Percentiles rank a stretch among this genome's conserved stretches.
phyloP scores from a whole-genome alignment of 208 protist species.

The Acanthamoeba healyi region DNA sequence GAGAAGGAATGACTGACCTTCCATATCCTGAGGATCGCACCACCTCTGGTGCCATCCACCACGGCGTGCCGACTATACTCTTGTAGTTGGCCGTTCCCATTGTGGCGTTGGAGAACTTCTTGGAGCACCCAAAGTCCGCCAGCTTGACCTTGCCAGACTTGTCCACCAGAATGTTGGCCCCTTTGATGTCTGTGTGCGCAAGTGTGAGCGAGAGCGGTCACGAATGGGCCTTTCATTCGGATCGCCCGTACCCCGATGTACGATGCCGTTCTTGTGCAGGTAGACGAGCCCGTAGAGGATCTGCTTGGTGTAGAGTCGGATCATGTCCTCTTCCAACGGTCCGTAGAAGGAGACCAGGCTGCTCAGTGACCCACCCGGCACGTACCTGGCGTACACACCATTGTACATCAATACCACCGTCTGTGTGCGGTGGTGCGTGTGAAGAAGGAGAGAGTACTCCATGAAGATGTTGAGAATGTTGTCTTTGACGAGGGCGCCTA shows the following conservation, averaged over 20 bases:
- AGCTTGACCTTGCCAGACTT: conserved; percentile 83
- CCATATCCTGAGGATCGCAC: conserved; percentile 40
- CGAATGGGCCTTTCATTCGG: neutral
- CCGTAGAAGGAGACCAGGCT: conserved; percentile 67
- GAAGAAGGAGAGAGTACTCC: conserved; percentile 75
- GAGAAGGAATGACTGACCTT: neutral
- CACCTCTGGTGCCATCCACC: conserved; percentile 91
- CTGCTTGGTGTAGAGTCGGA: conserved; percentile 64
- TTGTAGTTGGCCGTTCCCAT: conserved; percentile 80
- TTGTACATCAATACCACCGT: neutral
- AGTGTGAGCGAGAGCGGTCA: neutral
- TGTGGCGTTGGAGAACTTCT: neutral
- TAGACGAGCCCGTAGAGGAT: conserved; percentile 70
- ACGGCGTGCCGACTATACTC: conserved; percentile 90
- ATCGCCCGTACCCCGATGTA: conserved; percentile 74
- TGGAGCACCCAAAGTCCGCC: conserved; percentile 89
- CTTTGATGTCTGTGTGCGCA: conserved; percentile 89
- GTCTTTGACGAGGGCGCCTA: conserved; percentile 77
- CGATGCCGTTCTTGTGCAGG: conserved; percentile 69
- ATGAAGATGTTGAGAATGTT: conserved; percentile 85
- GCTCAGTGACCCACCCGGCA: conserved; percentile 66
- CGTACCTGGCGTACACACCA: neutral
- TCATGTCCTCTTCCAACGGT: neutral
- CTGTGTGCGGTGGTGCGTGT: neutral
- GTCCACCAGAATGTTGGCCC: conserved; percentile 91